Conservation (phyloP, 192 early-diverging fungal species). For the Coemansia guatemalensis region DNA sequence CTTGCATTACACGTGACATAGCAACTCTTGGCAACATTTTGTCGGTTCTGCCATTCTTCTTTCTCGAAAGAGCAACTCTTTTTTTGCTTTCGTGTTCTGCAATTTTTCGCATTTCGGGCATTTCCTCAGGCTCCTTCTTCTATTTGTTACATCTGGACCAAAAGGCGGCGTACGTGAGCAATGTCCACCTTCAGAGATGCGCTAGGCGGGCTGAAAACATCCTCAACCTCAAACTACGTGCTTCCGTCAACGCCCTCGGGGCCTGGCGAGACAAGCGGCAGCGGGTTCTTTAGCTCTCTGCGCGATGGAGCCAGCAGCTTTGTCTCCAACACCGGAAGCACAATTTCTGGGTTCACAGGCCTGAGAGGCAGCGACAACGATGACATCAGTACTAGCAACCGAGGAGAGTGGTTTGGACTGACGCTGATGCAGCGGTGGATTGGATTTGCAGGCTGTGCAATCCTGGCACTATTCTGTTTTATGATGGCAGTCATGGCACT, state of each 20-base stretch:
- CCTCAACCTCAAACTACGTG: constrained; percentile 39
- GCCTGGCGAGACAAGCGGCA: constrained; percentile 14
- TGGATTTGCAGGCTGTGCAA: constrained; percentile 48
- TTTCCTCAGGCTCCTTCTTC: background rate
- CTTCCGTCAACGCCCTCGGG: constrained; percentile 27
- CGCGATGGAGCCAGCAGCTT: constrained; percentile 49
- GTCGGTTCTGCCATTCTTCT: background rate
- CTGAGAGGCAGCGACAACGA: constrained; percentile 16
- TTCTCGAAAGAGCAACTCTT: background rate
- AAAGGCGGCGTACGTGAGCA: background rate
- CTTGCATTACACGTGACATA: too few relatives aligned
- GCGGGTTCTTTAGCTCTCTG: constrained; percentile 44
- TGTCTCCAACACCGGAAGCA: constrained; percentile 33
- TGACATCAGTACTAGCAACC: constrained; percentile 5
- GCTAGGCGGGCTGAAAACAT: constrained; percentile 51
- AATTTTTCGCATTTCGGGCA: background rate
- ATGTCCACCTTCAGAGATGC: constrained; percentile 53
- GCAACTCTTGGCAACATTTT: background rate
- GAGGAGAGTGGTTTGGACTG: constrained; percentile 56
- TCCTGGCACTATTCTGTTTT: constrained; percentile 55
- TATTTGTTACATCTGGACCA: too few relatives aligned
- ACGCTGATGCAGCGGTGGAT: constrained; percentile 55
- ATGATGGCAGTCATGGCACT: constrained; percentile 60
- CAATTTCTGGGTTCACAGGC: constrained; percentile 30
- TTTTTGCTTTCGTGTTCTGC: background rate